Conservation (phyloP, 2,329 filamentous ascomycete genomes). For the Ascochyta lentis region DNA sequence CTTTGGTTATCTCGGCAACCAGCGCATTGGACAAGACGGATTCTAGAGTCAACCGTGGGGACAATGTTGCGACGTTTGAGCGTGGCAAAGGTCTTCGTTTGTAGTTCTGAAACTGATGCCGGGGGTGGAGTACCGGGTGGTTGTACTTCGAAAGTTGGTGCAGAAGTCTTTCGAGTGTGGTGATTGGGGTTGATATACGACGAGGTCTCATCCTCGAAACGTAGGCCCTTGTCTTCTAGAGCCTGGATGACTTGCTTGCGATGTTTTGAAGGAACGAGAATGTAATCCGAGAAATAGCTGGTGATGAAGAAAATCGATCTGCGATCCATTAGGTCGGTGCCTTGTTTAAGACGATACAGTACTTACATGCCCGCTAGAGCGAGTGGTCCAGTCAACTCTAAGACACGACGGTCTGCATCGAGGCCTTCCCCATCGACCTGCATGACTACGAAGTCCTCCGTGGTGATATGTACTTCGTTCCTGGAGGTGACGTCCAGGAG, state of each 20-base stretch:
- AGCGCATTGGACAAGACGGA: slow-evolving; percentile 83
- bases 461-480: slow-evolving; percentile 71
- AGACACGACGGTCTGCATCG: slow-evolving; percentile 87
- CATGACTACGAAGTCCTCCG: slow-evolving; percentile 85
- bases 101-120: slow-evolving; percentile 77
- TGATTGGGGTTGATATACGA: slow-evolving; percentile 67
- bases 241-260: slow-evolving; percentile 77
- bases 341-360: background rate
- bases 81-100: slow-evolving; percentile 81
- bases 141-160: slow-evolving; percentile 55
- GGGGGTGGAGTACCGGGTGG: slow-evolving; percentile 76
- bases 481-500: slow-evolving; percentile 60
- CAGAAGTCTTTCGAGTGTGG: slow-evolving; percentile 55
- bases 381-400: slow-evolving; percentile 88
- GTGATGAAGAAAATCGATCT: slow-evolving; percentile 97
- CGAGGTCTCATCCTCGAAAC: slow-evolving; percentile 71
- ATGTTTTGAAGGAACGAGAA: slow-evolving; percentile 81
- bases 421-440: slow-evolving; percentile 89
- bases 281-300: slow-evolving; percentile 97
- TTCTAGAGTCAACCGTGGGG: slow-evolving; percentile 70
- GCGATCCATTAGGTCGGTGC: slow-evolving; percentile 8
- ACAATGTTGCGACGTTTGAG: slow-evolving; percentile 78
- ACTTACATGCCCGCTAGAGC: slow-evolving; percentile 84
- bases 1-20: slow-evolving; percentile 59
- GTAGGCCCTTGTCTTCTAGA: slow-evolving; percentile 80